Evolutionary conservation across 2,329 filamentous ascomycete species (phyloP).

Genomic region (Pseudogymnoascus pannorum): DNA sequence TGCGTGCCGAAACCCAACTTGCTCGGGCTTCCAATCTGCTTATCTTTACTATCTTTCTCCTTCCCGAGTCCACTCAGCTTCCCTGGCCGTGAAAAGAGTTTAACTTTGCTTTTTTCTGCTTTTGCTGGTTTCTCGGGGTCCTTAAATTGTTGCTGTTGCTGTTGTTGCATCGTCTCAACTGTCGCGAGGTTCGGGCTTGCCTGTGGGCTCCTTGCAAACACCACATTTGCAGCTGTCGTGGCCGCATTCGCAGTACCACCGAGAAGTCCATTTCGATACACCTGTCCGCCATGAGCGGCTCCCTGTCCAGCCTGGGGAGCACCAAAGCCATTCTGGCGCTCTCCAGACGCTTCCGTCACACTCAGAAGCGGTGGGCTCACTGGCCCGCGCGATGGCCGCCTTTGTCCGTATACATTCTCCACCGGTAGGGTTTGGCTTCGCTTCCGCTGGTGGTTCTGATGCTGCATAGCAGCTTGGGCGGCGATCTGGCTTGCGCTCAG

Average conservation of each 20-base stretch:
- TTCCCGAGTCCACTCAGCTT: conserved; percentile 60
- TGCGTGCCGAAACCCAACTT: conserved; percentile 48
- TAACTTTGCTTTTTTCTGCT: conserved; percentile 67
- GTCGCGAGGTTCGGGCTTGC: conserved; percentile 15
- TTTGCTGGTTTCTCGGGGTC: conserved; percentile 54
- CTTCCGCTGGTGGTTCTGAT: conserved; percentile 50
- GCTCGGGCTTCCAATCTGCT: conserved; percentile 64
- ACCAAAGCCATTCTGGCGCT: conserved; percentile 48
- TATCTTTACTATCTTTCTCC: conserved; percentile 55
- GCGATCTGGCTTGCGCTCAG: conserved; percentile 69
- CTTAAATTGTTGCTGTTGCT: conserved; percentile 12
- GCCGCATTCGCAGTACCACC: conserved; percentile 58
- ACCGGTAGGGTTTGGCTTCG: conserved; percentile 68
- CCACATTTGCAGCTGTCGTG: conserved; percentile 64
- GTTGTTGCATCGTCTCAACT: conserved; percentile 2
- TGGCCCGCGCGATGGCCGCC: conserved; percentile 36
- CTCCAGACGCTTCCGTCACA: conserved; percentile 57
- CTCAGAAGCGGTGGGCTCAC: conserved; percentile 56
- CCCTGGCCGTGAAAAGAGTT: conserved; percentile 71
- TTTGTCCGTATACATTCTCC: conserved; percentile 26
- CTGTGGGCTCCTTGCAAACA: conserved; percentile 55
- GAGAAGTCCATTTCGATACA: conserved; percentile 54
- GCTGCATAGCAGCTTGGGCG: conserved; percentile 67
- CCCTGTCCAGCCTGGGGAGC: conserved; percentile 24
- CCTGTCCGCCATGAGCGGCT: conserved; percentile 20